A percentile compares a stretch with the other conserved stretches of the same genome.
Conservation (phyloP, 768 basidiomycete genomes). For the Hemileccinum rubropunctum region DNA sequence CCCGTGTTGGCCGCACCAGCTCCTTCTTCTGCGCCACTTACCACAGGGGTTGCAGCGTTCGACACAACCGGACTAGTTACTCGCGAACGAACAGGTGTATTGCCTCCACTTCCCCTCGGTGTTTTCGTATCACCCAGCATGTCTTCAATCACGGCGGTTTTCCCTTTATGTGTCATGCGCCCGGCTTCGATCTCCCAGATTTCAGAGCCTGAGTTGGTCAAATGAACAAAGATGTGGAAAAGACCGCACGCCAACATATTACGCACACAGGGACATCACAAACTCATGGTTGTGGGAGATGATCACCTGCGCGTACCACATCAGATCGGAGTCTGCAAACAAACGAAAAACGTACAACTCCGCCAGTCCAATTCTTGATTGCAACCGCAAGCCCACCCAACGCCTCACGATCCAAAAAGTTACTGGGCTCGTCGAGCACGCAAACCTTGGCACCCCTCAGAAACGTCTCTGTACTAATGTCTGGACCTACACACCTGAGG, state of each 20-base stretch:
- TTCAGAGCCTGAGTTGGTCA: constrained; percentile 62
- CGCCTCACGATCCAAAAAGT: constrained; percentile 96
- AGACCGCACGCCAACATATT: constrained; percentile 5
- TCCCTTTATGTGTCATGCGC: constrained; percentile 84
- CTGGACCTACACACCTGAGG: constrained; percentile 59
- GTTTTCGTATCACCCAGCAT: constrained; percentile 69
- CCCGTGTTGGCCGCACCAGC: constrained; percentile 32
- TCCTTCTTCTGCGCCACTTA: constrained; percentile 70
- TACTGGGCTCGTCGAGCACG: constrained; percentile 87
- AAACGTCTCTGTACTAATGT: background rate
- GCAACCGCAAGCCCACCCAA: constrained; percentile 93
- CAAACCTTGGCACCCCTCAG: constrained; percentile 37
- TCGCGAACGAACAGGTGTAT: constrained; percentile 70
- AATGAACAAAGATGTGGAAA: constrained; percentile 18
- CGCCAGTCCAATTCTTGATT: constrained; percentile 93
- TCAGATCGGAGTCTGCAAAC: constrained; percentile 18
- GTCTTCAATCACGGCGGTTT: constrained; percentile 82
- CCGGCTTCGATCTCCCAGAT: constrained; percentile 94
- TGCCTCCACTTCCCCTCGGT: constrained; percentile 65
- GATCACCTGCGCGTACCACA: constrained; percentile 59
- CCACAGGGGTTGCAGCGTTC: constrained; percentile 69
- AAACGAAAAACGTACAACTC: constrained; percentile 51
- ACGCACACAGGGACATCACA: constrained; percentile 75
- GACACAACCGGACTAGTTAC: constrained; percentile 71
- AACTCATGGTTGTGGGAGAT: constrained; percentile 96